These are phyloP conservation scores for Psidium guajava DNA, from an alignment of 345 rosid species.

Conservation along the genomic window DNA sequence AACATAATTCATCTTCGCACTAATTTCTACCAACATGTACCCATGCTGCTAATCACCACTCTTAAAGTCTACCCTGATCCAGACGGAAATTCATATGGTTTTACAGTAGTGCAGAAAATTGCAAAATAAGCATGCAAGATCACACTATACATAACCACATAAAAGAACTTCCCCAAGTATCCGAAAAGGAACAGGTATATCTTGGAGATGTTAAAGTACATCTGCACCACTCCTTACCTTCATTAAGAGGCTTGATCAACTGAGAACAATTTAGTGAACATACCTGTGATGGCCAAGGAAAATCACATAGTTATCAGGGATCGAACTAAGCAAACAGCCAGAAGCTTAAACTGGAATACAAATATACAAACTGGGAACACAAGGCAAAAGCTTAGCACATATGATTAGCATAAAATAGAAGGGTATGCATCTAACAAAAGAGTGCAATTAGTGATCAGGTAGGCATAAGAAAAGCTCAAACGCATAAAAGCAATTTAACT, in stretches of 20 bases:
- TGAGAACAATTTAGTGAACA: slow-evolving; percentile 14
- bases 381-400: background rate
- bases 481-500: background rate
- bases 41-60: background rate
- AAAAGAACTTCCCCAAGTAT: background rate
- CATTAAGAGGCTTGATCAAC: slow-evolving; percentile 21
- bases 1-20: background rate
- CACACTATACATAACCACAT: background rate
- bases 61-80: background rate
- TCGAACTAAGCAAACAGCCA: background rate
- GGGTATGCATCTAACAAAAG: background rate
- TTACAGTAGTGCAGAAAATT: background rate
- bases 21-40: background rate
- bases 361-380: background rate
- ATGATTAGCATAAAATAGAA: background rate
- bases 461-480: background rate
- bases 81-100: background rate
- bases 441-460: background rate
- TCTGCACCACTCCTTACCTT: slow-evolving; percentile 14
- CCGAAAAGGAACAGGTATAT: background rate
- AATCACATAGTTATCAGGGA: background rate
- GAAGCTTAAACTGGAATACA: background rate
- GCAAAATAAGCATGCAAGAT: background rate
- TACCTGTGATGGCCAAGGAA: background rate
- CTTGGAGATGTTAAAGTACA: background rate